Base-by-base conservation (phyloP, 495 filamentous ascomycete species). In the Daldinia bambusicola region DNA sequence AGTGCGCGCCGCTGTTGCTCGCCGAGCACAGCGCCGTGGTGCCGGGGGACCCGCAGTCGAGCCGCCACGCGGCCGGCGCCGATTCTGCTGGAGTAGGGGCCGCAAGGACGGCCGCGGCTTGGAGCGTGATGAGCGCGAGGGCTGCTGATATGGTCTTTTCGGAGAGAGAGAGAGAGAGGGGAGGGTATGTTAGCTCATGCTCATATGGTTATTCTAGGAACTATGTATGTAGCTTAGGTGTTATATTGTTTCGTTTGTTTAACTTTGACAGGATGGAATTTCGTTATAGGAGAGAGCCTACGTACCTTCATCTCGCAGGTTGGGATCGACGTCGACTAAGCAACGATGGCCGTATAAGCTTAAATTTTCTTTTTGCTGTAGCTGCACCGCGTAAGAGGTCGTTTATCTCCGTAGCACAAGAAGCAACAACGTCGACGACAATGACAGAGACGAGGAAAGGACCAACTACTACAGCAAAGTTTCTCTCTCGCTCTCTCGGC, bases 21-120 rank as follows among this genome's bases (percentile, higher is more conserved):
- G 70, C 69, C 62, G 66, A 70, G 64, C 69, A 75, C 16, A 75
- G 22, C 38, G 58, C 70, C 34, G 73, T 73, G 6, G 55, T 67
- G n/a, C 69, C 70, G 34, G 69, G 73, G 7, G 72, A 66, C 12
- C 72, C 72, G 69, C 72, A 75, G 62, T 75, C 72, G 1, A 75
- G 65, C 4, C 57, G 65, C 72, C 72, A 75, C 22, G 72, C 48
- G 18, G 69, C 69, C 22, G 72, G 69, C 18, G n/a, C 32, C 8
- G n/a, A 18, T 6, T 60, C 56, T n/a, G 32, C 53, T 4, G 38
- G 18, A 3, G 20, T n/a, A 5, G 67, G 67, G 0, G 67, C 61
- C 0, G 55, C 43, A 1, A 65, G 38, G 26, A 61, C 55, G 18
- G 41, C n/a, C 8, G 16, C 22, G 30, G 40, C 43, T 37, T 38